Percentiles rank a stretch among this genome's conserved stretches.
phyloP scores from a whole-genome alignment of 2,329 filamentous ascomycete genomes.

The Aspergillus tanneri region DNA sequence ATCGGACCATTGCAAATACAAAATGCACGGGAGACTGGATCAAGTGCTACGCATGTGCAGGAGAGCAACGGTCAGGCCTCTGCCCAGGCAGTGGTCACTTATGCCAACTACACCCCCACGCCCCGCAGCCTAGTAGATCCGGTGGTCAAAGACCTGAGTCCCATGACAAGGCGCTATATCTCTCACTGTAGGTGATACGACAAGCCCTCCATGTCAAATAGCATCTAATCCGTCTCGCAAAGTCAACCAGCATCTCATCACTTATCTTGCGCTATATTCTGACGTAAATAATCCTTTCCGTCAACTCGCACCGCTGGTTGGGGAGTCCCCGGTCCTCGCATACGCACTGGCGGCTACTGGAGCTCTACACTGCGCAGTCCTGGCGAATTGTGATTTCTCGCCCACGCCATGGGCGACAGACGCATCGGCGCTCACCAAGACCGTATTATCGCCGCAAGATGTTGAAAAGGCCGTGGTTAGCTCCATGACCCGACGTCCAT shows the following conservation, averaged over 20 bases:
- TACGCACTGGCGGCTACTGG: conserved; percentile 50
- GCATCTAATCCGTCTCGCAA: conserved; percentile 17
- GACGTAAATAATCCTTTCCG: conserved; percentile 50
- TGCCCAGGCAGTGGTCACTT: conserved; percentile 3
- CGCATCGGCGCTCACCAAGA: conserved; percentile 14
- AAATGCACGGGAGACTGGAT: neutral
- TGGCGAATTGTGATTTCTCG: conserved; percentile 35
- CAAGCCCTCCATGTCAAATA: neutral
- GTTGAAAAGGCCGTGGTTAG: conserved; percentile 30
- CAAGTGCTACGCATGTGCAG: neutral
- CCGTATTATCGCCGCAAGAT: conserved; percentile 25
- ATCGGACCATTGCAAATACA: neutral
- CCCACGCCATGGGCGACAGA: conserved; percentile 36
- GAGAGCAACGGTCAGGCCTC: neutral
- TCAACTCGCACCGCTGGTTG: conserved; percentile 48
- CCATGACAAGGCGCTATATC: conserved; percentile 47
- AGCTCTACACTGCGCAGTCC: conserved; percentile 49
- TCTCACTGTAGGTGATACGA: conserved; percentile 41
- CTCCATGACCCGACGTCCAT: conserved; percentile 32
- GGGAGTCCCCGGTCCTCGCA: conserved; percentile 46
- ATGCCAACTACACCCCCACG: conserved; percentile 28
- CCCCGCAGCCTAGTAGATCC: conserved; percentile 47
- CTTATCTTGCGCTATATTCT: conserved; percentile 50
- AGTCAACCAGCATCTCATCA: conserved; percentile 43
- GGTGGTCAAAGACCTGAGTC: conserved; percentile 47